Conservation (phyloP, 768 basidiomycete genomes). For the Tephrocybe rancida region DNA sequence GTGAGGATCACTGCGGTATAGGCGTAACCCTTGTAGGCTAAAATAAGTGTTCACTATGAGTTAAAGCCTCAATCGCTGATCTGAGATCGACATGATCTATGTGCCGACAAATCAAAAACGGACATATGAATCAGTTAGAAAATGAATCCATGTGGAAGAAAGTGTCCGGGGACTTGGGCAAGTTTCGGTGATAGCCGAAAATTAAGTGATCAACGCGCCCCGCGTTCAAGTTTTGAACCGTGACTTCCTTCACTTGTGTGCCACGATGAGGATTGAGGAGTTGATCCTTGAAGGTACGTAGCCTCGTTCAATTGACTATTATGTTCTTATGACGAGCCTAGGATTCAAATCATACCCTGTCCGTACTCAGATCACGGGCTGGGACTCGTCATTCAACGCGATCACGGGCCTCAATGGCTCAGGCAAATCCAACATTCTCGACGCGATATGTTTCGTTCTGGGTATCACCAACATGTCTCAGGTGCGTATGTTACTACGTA, state of each 20-base stretch:
- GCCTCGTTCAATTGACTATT: background rate
- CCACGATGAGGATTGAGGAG: slow-evolving; percentile 89
- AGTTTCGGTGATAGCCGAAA: slow-evolving; percentile 16
- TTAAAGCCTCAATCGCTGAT: background rate
- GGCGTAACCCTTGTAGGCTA: background rate
- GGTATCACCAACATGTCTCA: slow-evolving; percentile 98
- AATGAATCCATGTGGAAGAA: background rate
- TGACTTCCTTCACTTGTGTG: slow-evolving; percentile 2
- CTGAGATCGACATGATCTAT: background rate
- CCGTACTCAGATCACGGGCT: slow-evolving; percentile 92
- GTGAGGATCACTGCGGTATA: too few relatives aligned
- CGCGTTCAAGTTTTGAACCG: slow-evolving; percentile 3
- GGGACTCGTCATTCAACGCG: slow-evolving; percentile 98
- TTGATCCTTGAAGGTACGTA: slow-evolving; percentile 84
- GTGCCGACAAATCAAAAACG: background rate
- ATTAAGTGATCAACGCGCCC: slow-evolving; percentile 20
- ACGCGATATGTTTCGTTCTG: slow-evolving; percentile 98
- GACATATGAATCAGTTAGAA: background rate
- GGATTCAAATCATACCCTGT: slow-evolving; percentile 99
- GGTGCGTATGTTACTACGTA: slow-evolving; percentile 41
- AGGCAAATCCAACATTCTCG: slow-evolving; percentile 98
- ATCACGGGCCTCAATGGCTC: slow-evolving; percentile 96
- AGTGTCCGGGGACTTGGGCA: slow-evolving; percentile 9
- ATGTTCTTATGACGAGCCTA: slow-evolving; percentile 24
- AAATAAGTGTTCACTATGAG: background rate